Evolutionary conservation across 1,284 basidiomycete genomes (phyloP).

Genomic region (Golubevia pallescens): DNA sequence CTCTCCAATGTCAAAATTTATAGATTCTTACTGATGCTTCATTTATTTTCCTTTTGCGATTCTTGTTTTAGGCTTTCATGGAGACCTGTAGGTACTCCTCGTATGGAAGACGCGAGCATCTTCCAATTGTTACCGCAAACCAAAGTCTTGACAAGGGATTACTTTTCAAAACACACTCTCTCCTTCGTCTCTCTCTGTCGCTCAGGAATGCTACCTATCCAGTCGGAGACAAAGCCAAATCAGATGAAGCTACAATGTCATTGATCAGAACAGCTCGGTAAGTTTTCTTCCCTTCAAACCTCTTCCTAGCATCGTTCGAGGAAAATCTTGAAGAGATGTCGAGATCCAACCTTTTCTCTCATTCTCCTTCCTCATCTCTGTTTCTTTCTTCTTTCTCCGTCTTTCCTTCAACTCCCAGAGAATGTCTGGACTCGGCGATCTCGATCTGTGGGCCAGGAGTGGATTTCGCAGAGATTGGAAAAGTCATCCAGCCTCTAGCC

Average conservation of each 20-base stretch:
- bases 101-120: not conserved
- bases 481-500: slow-evolving; percentile 72
- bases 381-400: not conserved
- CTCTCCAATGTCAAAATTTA: too few relatives aligned
- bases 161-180: not conserved
- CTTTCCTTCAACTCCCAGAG: slow-evolving; percentile 73
- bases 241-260: slow-evolving; percentile 37
- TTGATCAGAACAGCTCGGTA: slow-evolving; percentile 48
- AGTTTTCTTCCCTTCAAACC: not conserved
- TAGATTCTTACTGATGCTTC: too few relatives aligned
- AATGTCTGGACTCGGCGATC: slow-evolving; percentile 77
- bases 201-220: slow-evolving; percentile 50
- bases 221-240: slow-evolving; percentile 45
- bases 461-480: slow-evolving; percentile 77
- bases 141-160: too few relatives aligned
- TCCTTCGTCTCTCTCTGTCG: not conserved
- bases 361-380: not conserved
- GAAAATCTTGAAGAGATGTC: too few relatives aligned
- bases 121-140: not conserved
- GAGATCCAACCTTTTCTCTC: too few relatives aligned
- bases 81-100: slow-evolving; percentile 28
- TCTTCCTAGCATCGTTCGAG: too few relatives aligned
- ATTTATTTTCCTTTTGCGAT: not conserved
- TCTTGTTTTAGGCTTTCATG: slow-evolving; percentile 40
- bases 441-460: slow-evolving; percentile 76